Conservation (phyloP, 176 grass and related monocot species). For the Triticum timopheevii region DNA sequence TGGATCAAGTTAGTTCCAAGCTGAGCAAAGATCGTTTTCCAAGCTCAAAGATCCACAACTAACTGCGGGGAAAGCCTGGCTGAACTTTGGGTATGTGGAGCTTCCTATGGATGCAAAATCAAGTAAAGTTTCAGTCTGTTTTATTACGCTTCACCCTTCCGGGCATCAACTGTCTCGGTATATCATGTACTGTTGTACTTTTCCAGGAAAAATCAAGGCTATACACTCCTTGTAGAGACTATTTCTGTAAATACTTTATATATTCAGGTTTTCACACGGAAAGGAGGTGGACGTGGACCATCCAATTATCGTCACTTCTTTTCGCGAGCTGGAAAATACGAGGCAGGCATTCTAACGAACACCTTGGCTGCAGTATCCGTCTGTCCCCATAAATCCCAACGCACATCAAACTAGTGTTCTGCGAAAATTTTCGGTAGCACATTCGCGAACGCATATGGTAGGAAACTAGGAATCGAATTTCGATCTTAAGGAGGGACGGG, state of each 20-base stretch:
- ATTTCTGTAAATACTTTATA: not conserved
- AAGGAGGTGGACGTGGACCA: too few relatives aligned
- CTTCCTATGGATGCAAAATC: not conserved
- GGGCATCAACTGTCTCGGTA: not conserved
- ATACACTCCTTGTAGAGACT: not conserved
- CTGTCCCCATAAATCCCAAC: not conserved
- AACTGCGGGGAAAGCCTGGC: not conserved
- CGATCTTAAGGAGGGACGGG: not conserved
- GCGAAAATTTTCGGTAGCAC: not conserved
- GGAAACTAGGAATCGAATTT: not conserved
- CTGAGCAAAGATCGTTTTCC: not conserved
- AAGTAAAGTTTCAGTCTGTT: not conserved
- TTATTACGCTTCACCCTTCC: not conserved
- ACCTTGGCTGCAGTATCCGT: not conserved
- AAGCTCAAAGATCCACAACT: not conserved
- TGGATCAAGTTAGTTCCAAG: slow-evolving; percentile 7
- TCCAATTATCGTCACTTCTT: too few relatives aligned
- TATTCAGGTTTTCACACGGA: not conserved
- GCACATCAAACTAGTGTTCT: not conserved
- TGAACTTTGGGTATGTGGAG: not conserved
- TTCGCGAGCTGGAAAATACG: not conserved
- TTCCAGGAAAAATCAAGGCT: not conserved
- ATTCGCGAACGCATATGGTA: not conserved
- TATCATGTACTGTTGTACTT: not conserved
- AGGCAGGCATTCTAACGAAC: not conserved